These are phyloP conservation scores for Aspergillus ochraceus DNA, from an alignment of 2,329 filamentous ascomycete genomes.

Conservation along the genomic window DNA sequence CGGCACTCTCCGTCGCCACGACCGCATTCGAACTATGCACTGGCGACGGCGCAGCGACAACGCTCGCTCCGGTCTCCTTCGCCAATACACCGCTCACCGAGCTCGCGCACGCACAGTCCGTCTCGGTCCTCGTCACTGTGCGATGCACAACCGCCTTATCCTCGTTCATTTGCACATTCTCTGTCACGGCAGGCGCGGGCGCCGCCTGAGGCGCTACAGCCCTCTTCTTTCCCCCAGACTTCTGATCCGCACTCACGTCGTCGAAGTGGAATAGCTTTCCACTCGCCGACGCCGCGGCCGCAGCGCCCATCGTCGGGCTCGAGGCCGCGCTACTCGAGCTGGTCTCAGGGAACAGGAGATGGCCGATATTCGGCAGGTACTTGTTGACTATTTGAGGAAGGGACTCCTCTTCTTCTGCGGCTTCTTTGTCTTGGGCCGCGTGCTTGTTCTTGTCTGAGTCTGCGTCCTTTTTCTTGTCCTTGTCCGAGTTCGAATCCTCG, in stretches of 20 bases:
- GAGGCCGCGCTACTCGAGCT: background rate
- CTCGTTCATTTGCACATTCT: background rate
- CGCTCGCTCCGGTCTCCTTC: background rate
- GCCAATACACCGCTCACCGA: background rate
- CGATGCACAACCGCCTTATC: background rate
- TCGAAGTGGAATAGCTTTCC: background rate
- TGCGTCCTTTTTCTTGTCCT: background rate
- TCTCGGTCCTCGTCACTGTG: background rate
- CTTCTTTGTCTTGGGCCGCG: no score
- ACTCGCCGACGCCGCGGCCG: background rate
- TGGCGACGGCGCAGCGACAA: background rate
- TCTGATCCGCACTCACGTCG: background rate
- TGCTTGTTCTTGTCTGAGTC: background rate
- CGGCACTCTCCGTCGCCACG: background rate
- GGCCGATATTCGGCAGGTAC: background rate
- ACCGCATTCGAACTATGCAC: background rate
- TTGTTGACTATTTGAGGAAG: background rate
- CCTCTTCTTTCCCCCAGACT: background rate
- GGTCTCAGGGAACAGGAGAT: background rate
- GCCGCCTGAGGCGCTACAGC: background rate
- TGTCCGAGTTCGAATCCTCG: no score
- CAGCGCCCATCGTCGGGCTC: background rate
- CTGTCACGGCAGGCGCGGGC: background rate
- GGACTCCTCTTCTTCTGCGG: no score
- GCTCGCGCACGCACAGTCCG: background rate